Percentiles rank a stretch among this genome's conserved stretches.
phyloP scores from a whole-genome alignment of 2,329 filamentous ascomycete species.

The Cercospora citrullina region DNA sequence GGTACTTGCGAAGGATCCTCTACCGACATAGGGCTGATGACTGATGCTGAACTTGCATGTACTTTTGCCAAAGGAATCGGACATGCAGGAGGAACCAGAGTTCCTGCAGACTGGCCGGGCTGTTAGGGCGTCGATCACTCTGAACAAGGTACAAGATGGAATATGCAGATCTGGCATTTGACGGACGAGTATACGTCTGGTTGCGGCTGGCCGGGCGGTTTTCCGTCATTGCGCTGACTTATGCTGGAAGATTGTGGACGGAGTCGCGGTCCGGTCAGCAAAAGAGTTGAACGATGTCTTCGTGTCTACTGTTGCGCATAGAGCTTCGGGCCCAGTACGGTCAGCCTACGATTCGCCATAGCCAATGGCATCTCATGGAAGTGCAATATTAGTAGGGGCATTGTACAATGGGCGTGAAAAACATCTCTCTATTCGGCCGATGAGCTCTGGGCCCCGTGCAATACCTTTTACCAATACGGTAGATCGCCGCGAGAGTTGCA shows the following conservation, averaged over 20 bases:
- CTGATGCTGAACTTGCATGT: not conserved
- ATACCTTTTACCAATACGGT: not conserved
- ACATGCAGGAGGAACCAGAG: slow-evolving; percentile 1
- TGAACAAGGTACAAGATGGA: not conserved
- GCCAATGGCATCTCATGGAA: not conserved
- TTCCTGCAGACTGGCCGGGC: not conserved
- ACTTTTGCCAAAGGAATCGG: not conserved
- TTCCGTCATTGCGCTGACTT: not conserved
- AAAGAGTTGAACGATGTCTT: not conserved
- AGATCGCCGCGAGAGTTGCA: slow-evolving; percentile 14
- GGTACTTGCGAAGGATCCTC: not conserved
- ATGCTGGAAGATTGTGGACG: not conserved
- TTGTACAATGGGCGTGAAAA: not conserved
- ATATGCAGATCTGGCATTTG: not conserved
- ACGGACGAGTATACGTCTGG: not conserved
- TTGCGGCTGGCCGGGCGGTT: not conserved
- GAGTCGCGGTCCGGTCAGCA: not conserved
- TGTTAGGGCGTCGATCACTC: not conserved
- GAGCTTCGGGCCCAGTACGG: not conserved
- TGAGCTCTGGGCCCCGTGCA: not conserved
- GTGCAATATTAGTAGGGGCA: not conserved
- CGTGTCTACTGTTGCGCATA: not conserved
- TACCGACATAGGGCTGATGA: slow-evolving; percentile 1
- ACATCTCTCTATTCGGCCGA: not conserved
- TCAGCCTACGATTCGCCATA: not conserved